A percentile compares a stretch with the other conserved stretches of the same genome.
These are phyloP conservation scores for Coemansia sp. DNA, from an alignment of 371 early-diverging fungal genomes.

Conservation along the genomic window DNA sequence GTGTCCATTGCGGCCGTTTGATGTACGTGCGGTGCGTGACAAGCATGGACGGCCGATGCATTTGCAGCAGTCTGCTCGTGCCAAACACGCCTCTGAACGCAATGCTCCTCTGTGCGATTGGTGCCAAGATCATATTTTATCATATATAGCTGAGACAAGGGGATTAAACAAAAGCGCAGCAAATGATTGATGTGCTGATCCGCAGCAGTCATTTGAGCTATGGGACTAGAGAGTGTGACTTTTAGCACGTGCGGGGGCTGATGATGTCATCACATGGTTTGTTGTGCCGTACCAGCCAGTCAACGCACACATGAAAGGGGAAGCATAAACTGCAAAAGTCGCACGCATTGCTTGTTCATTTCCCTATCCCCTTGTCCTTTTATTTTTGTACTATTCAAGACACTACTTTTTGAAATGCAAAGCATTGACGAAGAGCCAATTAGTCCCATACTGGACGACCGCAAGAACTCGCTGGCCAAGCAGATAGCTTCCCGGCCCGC, in stretches of 20 bases:
- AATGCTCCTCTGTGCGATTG: background rate
- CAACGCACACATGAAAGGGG: too few species aligned
- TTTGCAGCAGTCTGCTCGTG: background rate
- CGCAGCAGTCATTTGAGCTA: background rate
- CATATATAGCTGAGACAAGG: background rate
- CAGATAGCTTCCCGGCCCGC: conserved; percentile 31
- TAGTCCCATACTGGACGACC: background rate
- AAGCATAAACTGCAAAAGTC: too few species aligned
- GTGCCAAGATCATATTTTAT: background rate
- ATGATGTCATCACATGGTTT: conserved; percentile 9
- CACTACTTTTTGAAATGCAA: background rate
- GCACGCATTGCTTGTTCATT: too few species aligned
- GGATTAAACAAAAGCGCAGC: background rate
- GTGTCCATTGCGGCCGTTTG: background rate
- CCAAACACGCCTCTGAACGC: background rate
- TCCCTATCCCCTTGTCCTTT: background rate
- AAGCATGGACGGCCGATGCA: background rate
- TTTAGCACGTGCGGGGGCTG: background rate
- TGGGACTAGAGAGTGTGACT: background rate
- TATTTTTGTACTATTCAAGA: background rate
- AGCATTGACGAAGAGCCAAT: conserved; percentile 11
- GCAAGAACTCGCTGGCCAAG: conserved; percentile 10
- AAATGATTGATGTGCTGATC: background rate
- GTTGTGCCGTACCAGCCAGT: background rate
- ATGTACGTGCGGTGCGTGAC: background rate